Evolutionary conservation across 2,329 filamentous ascomycete species (phyloP), one percentile per base, ranked within the genome.

Genomic region (Aspergillus felis): DNA sequence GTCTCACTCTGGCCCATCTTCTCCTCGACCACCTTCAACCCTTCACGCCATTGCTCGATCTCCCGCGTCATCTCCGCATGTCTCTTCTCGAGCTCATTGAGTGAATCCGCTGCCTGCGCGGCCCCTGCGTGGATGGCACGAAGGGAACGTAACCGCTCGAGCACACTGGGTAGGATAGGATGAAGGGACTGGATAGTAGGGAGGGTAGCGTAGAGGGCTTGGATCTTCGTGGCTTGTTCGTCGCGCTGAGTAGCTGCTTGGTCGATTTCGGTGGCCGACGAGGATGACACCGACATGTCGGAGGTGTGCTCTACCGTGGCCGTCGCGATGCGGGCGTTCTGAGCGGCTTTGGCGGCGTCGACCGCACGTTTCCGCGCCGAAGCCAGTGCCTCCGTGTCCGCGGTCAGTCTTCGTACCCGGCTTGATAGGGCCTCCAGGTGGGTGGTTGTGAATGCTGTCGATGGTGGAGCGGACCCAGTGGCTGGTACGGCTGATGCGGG

Each of bases 181-280:
- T 91, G 84, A 7, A 99, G 81, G 56, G 83, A 89, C 74, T 96
- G 92, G 57, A 99, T 94, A 0, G 91, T 94, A 1, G 92, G 88
- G 17, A 99, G 79, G 3, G 91, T 90, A 1, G 90, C 89, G 74
- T 97, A 97, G 4, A 99, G 83, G 1, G 92, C 90, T 63, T 96
- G 94, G 71, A 99, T 89, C 72, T 96, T 96, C 54, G 90, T 83
- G 44, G 87, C 83, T 66, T 95, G 89, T 66, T 96, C 91, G 8
- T 77, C 75, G 4, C 76, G 68, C 1, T 75, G 65, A 3, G 77
- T 71, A 8, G 71, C 78, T 20, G 80, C 78, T 17, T 61, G 59
- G 49, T 68, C 68, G 87, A 84, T 2, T 86, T 88, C 46, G 84
- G 91, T 69, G 10, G 68, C 63, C 12, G 65, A 63, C 27, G 66